A percentile compares a stretch with the other conserved stretches of the same genome.
phyloP scores from a whole-genome alignment of 2,329 filamentous ascomycete species.

The Fusarium aywerte region DNA sequence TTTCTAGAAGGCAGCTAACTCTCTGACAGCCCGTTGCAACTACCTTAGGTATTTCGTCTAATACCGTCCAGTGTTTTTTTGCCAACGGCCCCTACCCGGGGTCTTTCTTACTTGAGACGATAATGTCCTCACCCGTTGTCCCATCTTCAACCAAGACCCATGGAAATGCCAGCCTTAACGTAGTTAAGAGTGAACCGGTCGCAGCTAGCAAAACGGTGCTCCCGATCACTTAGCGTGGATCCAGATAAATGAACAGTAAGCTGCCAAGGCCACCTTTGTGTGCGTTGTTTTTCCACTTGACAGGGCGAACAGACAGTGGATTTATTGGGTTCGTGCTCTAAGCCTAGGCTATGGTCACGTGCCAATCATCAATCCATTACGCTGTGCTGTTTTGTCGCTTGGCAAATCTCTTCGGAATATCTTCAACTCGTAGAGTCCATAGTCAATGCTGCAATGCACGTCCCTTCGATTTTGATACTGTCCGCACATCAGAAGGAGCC shows the following conservation, averaged over 20 bases:
- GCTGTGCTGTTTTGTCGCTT: background rate
- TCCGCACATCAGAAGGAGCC: too few species aligned
- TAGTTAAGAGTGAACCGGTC: background rate
- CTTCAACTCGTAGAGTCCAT: background rate
- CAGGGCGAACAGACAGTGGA: background rate
- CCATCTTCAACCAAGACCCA: background rate
- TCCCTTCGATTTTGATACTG: too few species aligned
- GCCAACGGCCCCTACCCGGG: background rate
- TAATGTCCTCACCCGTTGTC: constrained; percentile 10
- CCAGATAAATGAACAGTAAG: background rate
- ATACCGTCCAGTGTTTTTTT: background rate
- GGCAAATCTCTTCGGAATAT: background rate
- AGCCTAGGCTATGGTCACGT: background rate
- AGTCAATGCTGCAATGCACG: too few species aligned
- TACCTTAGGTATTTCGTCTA: background rate
- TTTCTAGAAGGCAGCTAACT: constrained; percentile 3
- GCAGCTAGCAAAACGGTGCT: background rate
- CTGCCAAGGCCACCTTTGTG: background rate
- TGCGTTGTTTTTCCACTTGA: background rate
- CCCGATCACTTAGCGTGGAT: background rate
- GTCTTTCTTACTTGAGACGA: background rate
- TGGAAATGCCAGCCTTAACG: constrained; percentile 19
- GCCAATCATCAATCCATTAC: background rate
- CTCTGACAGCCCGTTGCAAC: constrained; percentile 8
- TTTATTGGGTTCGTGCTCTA: background rate